phyloP scores from a whole-genome alignment of 768 basidiomycete species.

The Tricholoma flavovirens region DNA sequence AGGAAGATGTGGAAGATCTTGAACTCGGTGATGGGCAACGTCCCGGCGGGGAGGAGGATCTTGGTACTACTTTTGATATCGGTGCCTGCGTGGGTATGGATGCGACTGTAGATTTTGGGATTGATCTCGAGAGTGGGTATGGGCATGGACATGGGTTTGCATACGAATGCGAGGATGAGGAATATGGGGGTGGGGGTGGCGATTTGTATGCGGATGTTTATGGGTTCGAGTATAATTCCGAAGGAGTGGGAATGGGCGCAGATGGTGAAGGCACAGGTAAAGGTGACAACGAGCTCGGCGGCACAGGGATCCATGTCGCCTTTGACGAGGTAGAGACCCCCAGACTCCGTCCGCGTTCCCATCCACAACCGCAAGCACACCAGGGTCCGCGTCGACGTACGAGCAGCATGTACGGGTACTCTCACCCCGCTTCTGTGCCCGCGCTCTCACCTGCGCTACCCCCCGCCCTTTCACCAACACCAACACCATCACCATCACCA shows the following conservation, averaged over 20 bases:
- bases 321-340: slow-evolving; percentile 22
- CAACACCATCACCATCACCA: slow-evolving; percentile 2
- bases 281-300: no score
- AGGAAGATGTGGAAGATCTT: slow-evolving; percentile 26
- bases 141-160: background rate
- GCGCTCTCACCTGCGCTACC: background rate
- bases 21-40: slow-evolving; percentile 7
- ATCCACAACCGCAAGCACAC: background rate
- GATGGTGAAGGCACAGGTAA: background rate
- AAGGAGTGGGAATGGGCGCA: no score
- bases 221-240: background rate
- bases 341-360: slow-evolving; percentile 17
- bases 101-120: background rate
- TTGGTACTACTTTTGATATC: background rate
- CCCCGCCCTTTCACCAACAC: background rate
- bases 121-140: background rate
- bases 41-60: background rate
- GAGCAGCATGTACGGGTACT: slow-evolving; percentile 27
- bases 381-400: slow-evolving; percentile 14
- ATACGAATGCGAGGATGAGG: background rate
- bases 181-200: background rate
- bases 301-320: slow-evolving; percentile 10
- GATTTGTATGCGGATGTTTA: background rate
- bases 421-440: background rate
- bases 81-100: background rate